Percentiles rank a stretch among this genome's conserved stretches.
Conservation (phyloP, 2,329 filamentous ascomycete genomes). For the Aspergillus sp. region DNA sequence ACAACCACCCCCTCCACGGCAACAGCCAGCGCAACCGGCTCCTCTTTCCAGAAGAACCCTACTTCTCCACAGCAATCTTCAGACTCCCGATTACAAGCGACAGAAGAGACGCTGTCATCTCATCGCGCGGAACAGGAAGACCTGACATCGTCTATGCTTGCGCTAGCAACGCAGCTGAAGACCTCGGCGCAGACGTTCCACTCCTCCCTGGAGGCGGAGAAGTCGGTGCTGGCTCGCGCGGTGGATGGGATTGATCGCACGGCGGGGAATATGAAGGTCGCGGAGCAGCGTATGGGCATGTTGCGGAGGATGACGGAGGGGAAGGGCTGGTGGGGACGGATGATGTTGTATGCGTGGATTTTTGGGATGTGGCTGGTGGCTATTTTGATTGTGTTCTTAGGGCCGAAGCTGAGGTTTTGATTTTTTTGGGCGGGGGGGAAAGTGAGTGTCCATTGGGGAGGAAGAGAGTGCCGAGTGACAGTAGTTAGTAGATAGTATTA, state of each 20-base stretch:
- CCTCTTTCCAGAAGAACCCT: slow-evolving; percentile 9
- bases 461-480: too few relatives aligned
- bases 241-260: slow-evolving; percentile 76
- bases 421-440: neutral
- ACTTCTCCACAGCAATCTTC: slow-evolving; percentile 4
- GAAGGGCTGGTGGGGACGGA: slow-evolving; percentile 79
- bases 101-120: slow-evolving; percentile 73
- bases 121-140: slow-evolving; percentile 81
- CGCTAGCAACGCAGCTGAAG: slow-evolving; percentile 77
- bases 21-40: slow-evolving; percentile 19
- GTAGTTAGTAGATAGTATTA: too few relatives aligned
- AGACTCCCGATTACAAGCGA: slow-evolving; percentile 41
- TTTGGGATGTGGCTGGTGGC: slow-evolving; percentile 77
- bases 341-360: slow-evolving; percentile 83
- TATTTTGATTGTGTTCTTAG: slow-evolving; percentile 77
- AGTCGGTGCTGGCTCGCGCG: slow-evolving; percentile 70
- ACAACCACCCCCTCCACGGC: slow-evolving; percentile 17
- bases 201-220: slow-evolving; percentile 70
- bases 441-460: too few relatives aligned
- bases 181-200: slow-evolving; percentile 72
- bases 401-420: slow-evolving; percentile 85
- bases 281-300: slow-evolving; percentile 74
- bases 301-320: slow-evolving; percentile 82
- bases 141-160: slow-evolving; percentile 77
- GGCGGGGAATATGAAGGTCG: slow-evolving; percentile 72